Percentiles rank a stretch among this genome's conserved stretches.
phyloP scores from a whole-genome alignment of 352 stramenopile species.

The Phytopythium litorale region DNA sequence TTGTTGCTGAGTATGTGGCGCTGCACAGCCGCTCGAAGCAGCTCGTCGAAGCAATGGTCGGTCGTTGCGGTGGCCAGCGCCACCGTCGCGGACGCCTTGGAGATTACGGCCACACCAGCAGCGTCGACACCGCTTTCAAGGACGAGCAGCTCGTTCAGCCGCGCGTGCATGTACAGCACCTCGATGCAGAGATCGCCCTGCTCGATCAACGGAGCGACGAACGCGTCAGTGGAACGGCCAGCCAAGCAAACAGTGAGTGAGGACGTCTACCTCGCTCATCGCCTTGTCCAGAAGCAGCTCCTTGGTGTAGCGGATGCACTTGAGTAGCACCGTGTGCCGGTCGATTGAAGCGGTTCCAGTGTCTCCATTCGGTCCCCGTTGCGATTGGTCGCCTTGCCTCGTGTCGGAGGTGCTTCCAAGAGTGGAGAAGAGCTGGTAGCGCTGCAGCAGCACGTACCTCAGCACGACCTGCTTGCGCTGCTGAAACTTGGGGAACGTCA shows the following conservation, averaged over 20 bases:
- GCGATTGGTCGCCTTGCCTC: background rate
- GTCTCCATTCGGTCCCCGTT: background rate
- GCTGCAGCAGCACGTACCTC: slow-evolving; percentile 52
- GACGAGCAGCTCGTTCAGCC: slow-evolving; percentile 51
- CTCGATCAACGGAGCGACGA: background rate
- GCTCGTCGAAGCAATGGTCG: slow-evolving; percentile 47
- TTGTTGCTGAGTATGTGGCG: slow-evolving; percentile 6
- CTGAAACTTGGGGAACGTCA: slow-evolving; percentile 52
- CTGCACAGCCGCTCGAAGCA: slow-evolving; percentile 23
- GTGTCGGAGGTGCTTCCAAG: background rate
- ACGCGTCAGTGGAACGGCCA: background rate
- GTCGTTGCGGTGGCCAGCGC: slow-evolving; percentile 19
- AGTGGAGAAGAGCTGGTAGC: slow-evolving; percentile 42
- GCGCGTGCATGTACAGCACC: slow-evolving; percentile 60
- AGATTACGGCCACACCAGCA: background rate
- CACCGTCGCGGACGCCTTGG: slow-evolving; percentile 6
- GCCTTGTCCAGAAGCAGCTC: slow-evolving; percentile 36
- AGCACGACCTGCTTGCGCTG: slow-evolving; percentile 32
- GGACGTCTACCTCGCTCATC: slow-evolving; percentile 20
- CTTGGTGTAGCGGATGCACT: slow-evolving; percentile 55
- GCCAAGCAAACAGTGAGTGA: background rate
- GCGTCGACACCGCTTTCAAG: slow-evolving; percentile 13
- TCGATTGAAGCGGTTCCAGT: slow-evolving; percentile 9
- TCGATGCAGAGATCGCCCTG: slow-evolving; percentile 26
- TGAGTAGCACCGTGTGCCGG: slow-evolving; percentile 19